Percentiles rank a stretch among this genome's conserved stretches.
These are phyloP conservation scores for Podaxis sp. DNA, from an alignment of 768 basidiomycete genomes.

Conservation along the genomic window DNA sequence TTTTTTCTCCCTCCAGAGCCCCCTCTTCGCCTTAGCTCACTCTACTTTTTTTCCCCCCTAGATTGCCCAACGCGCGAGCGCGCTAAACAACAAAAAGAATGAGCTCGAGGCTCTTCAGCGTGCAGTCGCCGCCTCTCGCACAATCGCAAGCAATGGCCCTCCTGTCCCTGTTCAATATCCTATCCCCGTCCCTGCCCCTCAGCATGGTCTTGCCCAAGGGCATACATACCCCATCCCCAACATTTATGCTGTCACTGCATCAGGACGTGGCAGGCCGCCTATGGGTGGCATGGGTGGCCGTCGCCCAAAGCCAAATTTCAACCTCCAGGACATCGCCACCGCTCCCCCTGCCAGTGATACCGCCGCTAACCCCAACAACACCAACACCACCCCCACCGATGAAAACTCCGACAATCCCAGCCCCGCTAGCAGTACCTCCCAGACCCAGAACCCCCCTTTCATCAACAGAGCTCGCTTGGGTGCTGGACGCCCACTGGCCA, in stretches of 20 bases:
- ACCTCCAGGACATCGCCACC: slow-evolving; percentile 55
- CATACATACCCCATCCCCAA: slow-evolving; percentile 13
- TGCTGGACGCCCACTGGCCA: slow-evolving; percentile 42
- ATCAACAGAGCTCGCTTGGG: slow-evolving; percentile 32
- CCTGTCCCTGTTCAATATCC: not conserved
- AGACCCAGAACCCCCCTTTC: slow-evolving; percentile 3
- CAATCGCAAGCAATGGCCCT: not conserved
- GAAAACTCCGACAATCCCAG: slow-evolving; percentile 4
- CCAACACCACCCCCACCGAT: not conserved
- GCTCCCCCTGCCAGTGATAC: not conserved
- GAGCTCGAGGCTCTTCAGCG: slow-evolving; percentile 15
- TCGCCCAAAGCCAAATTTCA: slow-evolving; percentile 56
- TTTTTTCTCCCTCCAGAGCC: not conserved
- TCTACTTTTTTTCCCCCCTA: slow-evolving; percentile 6
- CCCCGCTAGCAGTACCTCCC: not conserved
- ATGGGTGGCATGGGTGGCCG: slow-evolving; percentile 40
- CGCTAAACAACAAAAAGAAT: slow-evolving; percentile 13
- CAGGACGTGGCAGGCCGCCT: slow-evolving; percentile 10
- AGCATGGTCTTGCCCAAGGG: not conserved
- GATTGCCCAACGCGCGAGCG: slow-evolving; percentile 15
- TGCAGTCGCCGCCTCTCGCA: slow-evolving; percentile 5
- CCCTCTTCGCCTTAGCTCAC: not conserved
- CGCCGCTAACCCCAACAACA: not conserved
- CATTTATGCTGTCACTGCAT: slow-evolving; percentile 22
- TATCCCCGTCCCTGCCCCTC: slow-evolving; percentile 36